Percentiles rank a stretch among this genome's conserved stretches.
phyloP scores from a whole-genome alignment of 495 filamentous ascomycete genomes.

The Penicillium pancosmium region DNA sequence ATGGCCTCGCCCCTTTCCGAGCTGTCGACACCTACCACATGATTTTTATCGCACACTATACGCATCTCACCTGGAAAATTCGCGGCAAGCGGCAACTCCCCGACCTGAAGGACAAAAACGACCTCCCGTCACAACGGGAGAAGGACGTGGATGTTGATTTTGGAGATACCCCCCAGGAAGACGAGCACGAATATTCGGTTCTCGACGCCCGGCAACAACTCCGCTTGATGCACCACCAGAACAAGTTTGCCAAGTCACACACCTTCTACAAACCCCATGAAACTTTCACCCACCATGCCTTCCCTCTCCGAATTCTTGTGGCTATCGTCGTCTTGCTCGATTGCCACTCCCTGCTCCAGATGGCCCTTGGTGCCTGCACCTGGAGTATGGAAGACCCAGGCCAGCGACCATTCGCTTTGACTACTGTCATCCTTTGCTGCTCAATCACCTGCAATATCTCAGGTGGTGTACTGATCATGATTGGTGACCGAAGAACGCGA shows the following conservation, averaged over 20 bases:
- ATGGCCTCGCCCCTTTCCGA: constrained; percentile 75
- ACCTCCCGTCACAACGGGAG: constrained; percentile 58
- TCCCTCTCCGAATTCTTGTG: constrained; percentile 69
- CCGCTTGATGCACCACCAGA: constrained; percentile 69
- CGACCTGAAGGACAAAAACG: constrained; percentile 69
- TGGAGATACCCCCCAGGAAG: constrained; percentile 38
- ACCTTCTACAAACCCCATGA: constrained; percentile 88
- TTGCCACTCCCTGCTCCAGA: constrained; percentile 72
- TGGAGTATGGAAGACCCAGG: constrained; percentile 67
- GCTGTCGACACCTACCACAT: constrained; percentile 82
- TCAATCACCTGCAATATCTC: constrained; percentile 72
- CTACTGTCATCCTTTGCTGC: constrained; percentile 76
- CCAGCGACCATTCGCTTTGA: constrained; percentile 65
- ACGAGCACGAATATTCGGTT: constrained; percentile 58
- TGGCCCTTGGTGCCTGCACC: constrained; percentile 72
- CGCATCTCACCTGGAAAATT: constrained; percentile 71
- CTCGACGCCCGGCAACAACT: constrained; percentile 63
- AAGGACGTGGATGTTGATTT: constrained; percentile 51
- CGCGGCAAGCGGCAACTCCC: constrained; percentile 64
- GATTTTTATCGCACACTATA: constrained; percentile 68
- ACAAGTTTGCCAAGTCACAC: constrained; percentile 73
- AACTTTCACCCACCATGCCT: constrained; percentile 76
- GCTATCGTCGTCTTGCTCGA: constrained; percentile 75
- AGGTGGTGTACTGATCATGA: constrained; percentile 69
- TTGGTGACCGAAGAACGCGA: constrained; percentile 70